Conservation (phyloP, 2,329 filamentous ascomycete species). For the Botryosphaeria dothidea region DNA sequence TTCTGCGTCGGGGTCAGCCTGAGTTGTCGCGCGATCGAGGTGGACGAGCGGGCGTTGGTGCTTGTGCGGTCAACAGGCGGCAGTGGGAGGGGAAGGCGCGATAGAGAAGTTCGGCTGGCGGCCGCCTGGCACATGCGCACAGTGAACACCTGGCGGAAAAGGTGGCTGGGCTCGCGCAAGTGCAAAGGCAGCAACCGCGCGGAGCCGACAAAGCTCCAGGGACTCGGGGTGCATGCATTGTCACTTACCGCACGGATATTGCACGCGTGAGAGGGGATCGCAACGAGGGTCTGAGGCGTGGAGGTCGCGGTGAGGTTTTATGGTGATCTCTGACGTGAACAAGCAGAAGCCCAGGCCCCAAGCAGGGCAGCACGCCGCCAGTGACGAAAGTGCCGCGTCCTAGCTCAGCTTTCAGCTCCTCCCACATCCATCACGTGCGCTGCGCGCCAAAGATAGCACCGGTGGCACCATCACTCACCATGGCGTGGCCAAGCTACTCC, state of each 20-base stretch:
- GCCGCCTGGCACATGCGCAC: conserved; percentile 13
- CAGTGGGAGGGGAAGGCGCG: conserved; percentile 5
- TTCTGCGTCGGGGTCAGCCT: conserved; percentile 16
- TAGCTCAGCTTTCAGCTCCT: conserved; percentile 7
- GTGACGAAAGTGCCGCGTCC: conserved; percentile 18
- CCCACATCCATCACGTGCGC: background rate
- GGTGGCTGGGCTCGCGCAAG: conserved; percentile 28
- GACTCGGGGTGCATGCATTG: conserved; percentile 10
- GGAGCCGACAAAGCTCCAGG: background rate
- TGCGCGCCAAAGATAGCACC: conserved; percentile 8
- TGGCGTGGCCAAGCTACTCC: background rate
- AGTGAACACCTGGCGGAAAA: conserved; percentile 29
- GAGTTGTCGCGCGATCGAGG: background rate
- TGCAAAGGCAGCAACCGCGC: conserved; percentile 7
- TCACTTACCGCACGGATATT: conserved; percentile 31
- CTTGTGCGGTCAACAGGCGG: background rate
- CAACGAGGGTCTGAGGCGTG: background rate
- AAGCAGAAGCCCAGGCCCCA: conserved; percentile 8
- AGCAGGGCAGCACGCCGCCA: conserved; percentile 14
- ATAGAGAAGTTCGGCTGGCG: conserved; percentile 1
- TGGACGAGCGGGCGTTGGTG: background rate
- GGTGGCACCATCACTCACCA: background rate
- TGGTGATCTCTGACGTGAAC: conserved; percentile 18
- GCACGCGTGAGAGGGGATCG: background rate
- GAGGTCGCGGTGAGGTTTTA: conserved; percentile 13